phyloP scores from a whole-genome alignment of 495 filamentous ascomycete species.

The Tuber melanosporum region DNA sequence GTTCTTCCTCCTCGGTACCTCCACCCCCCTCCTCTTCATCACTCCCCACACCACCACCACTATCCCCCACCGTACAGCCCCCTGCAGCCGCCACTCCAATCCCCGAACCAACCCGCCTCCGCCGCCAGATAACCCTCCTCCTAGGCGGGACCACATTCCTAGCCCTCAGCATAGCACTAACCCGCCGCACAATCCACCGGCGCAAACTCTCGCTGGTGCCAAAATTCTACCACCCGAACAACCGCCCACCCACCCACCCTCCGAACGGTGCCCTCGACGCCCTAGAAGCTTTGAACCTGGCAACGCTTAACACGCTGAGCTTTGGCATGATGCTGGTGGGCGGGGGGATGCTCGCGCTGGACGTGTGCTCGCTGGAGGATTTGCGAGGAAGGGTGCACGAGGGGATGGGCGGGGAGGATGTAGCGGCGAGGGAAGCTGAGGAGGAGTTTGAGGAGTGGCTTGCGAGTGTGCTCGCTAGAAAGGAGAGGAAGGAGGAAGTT shows the following conservation, averaged over 20 bases:
- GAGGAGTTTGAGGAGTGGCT: constrained; percentile 56
- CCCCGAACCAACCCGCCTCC: constrained; percentile 27
- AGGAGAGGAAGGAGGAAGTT: constrained; percentile 45
- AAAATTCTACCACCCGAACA: constrained; percentile 49
- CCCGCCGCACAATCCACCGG: constrained; percentile 52
- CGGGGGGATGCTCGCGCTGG: constrained; percentile 51
- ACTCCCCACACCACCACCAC: constrained; percentile 7
- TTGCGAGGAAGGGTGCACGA: constrained; percentile 46
- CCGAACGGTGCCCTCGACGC: constrained; percentile 55
- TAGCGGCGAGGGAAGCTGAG: constrained; percentile 24
- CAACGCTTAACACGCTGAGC: constrained; percentile 58
- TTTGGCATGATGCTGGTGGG: constrained; percentile 55
- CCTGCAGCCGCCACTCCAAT: background rate
- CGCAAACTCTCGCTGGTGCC: constrained; percentile 48
- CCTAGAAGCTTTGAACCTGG: constrained; percentile 58
- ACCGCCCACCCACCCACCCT: constrained; percentile 32
- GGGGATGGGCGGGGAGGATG: constrained; percentile 23
- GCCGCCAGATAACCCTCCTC: constrained; percentile 47
- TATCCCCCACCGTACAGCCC: constrained; percentile 7
- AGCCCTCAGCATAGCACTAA: constrained; percentile 54
- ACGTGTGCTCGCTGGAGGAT: constrained; percentile 57
- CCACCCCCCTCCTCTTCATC: constrained; percentile 19
- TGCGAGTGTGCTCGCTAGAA: constrained; percentile 51
- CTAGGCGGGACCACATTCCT: constrained; percentile 58
- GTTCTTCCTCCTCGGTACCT: constrained; percentile 28